Percentiles rank a stretch among this genome's conserved stretches.
These are phyloP conservation scores for Tolypocladium guangdongense DNA, from an alignment of 2,329 filamentous ascomycete species.

Conservation along the genomic window DNA sequence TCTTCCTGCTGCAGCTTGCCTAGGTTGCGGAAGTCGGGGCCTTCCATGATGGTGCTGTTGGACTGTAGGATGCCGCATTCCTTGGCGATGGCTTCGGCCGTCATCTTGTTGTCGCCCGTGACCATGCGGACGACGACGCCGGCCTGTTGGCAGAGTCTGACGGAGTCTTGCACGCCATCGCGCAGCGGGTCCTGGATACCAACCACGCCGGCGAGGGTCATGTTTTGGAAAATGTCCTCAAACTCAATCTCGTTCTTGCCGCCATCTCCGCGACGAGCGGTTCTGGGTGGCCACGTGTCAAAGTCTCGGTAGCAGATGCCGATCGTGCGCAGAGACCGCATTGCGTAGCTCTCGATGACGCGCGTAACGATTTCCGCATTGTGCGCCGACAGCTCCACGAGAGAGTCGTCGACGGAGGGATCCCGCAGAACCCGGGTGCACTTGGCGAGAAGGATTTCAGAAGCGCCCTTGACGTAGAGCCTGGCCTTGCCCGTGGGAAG, in stretches of 20 bases:
- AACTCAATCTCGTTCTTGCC: slow-evolving; percentile 53
- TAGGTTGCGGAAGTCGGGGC: slow-evolving; percentile 66
- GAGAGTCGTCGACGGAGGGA: slow-evolving; percentile 32
- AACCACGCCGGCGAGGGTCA: slow-evolving; percentile 60
- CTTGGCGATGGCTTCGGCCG: slow-evolving; percentile 66
- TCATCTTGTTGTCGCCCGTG: slow-evolving; percentile 72
- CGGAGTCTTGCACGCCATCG: slow-evolving; percentile 62
- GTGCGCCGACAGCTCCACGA: slow-evolving; percentile 35
- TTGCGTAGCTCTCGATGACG: slow-evolving; percentile 69
- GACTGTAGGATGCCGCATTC: slow-evolving; percentile 66
- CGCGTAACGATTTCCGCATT: slow-evolving; percentile 47
- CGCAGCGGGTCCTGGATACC: slow-evolving; percentile 76
- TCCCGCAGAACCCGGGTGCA: slow-evolving; percentile 41
- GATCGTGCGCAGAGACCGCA: slow-evolving; percentile 72
- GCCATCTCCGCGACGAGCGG: slow-evolving; percentile 40
- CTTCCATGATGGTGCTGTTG: slow-evolving; percentile 64
- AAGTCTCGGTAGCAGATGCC: slow-evolving; percentile 78
- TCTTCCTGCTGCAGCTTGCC: slow-evolving; percentile 53
- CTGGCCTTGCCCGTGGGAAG: slow-evolving; percentile 40
- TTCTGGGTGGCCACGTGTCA: slow-evolving; percentile 67
- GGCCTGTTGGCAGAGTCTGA: slow-evolving; percentile 60
- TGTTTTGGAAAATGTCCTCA: slow-evolving; percentile 54
- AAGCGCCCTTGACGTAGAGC: slow-evolving; percentile 53
- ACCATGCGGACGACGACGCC: slow-evolving; percentile 79
- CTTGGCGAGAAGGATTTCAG: slow-evolving; percentile 50